These are phyloP conservation scores for Chaetomidium leptoderma DNA, from an alignment of 495 filamentous ascomycete species.

Conservation along the genomic window DNA sequence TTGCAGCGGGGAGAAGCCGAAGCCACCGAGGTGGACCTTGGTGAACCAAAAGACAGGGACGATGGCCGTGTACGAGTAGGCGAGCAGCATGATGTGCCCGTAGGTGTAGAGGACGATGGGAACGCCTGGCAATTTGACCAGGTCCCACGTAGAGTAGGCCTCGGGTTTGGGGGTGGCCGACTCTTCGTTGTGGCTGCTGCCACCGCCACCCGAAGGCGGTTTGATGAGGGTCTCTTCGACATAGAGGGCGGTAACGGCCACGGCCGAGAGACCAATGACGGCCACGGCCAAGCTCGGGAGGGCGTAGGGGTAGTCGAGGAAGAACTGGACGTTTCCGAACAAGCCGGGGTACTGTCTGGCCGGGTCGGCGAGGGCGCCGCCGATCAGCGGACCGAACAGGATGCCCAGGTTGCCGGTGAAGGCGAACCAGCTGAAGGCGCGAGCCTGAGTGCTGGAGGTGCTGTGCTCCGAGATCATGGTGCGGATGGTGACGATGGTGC, in stretches of 20 bases:
- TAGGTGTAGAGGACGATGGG: constrained; percentile 57
- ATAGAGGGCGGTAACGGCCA: constrained; percentile 45
- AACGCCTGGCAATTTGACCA: constrained; percentile 60
- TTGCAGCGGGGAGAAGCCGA: constrained; percentile 52
- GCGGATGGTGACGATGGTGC: constrained; percentile 63
- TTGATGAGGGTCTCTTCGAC: constrained; percentile 52
- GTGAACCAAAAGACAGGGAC: constrained; percentile 62
- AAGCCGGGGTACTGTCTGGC: constrained; percentile 51
- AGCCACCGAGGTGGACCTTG: constrained; percentile 51
- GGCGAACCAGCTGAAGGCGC: constrained; percentile 68
- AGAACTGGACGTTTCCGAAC: constrained; percentile 54
- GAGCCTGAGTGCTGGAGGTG: constrained; percentile 60
- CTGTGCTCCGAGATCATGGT: constrained; percentile 69
- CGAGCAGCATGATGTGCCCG: constrained; percentile 57
- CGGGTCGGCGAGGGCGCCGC: constrained; percentile 59
- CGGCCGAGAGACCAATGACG: constrained; percentile 45
- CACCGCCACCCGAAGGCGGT: constrained; percentile 9
- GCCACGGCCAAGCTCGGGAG: constrained; percentile 55
- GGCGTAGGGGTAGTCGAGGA: constrained; percentile 60
- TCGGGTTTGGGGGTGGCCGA: constrained; percentile 23
- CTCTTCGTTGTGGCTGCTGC: constrained; percentile 30
- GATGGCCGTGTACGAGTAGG: constrained; percentile 61
- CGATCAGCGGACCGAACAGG: constrained; percentile 61
- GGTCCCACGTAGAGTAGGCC: constrained; percentile 46
- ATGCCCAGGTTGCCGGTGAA: constrained; percentile 67